Evolutionary conservation across 2,329 filamentous ascomycete species (phyloP).

Genomic region (Apiospora pterosperma): DNA sequence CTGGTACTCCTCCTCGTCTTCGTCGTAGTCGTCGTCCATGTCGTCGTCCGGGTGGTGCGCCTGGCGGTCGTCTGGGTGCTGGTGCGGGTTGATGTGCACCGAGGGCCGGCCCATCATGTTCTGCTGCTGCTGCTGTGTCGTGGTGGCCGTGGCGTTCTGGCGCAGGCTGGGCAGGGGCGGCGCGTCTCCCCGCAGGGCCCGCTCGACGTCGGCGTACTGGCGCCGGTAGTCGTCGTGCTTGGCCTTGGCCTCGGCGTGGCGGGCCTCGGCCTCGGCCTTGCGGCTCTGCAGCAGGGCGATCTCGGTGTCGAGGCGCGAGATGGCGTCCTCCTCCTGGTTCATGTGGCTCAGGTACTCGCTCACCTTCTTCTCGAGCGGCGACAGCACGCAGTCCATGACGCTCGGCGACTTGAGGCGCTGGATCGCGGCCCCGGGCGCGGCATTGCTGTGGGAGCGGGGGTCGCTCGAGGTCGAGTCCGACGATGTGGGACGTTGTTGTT

Average conservation of each 20-base stretch:
- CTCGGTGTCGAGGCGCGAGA: conserved; percentile 41
- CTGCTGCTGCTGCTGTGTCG: conserved; percentile 8
- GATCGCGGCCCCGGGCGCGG: conserved; percentile 23
- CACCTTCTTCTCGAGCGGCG: conserved; percentile 42
- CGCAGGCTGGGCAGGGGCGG: conserved; percentile 15
- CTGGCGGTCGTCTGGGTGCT: conserved; percentile 16
- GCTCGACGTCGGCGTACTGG: conserved; percentile 38
- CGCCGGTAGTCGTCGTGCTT: conserved; percentile 43
- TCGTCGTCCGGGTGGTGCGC: conserved; percentile 21
- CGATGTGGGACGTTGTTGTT: conserved; percentile 5
- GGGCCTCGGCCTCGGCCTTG: conserved; percentile 36
- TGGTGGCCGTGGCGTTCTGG: background rate
- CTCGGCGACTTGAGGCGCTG: conserved; percentile 42
- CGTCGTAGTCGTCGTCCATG: conserved; percentile 16
- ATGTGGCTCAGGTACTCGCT: conserved; percentile 40
- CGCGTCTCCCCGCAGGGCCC: conserved; percentile 37
- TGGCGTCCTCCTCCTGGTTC: conserved; percentile 37
- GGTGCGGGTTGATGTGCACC: conserved; percentile 9
- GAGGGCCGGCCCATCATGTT: conserved; percentile 7
- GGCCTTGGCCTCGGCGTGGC: conserved; percentile 38
- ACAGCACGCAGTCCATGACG: conserved; percentile 39
- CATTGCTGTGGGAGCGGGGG: background rate
- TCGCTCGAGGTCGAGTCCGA: conserved; percentile 3
- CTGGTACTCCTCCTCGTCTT: background rate
- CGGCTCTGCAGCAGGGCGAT: conserved; percentile 37